These are phyloP conservation scores for Auriscalpium vulgare DNA, from an alignment of 768 basidiomycete genomes.

Conservation along the genomic window DNA sequence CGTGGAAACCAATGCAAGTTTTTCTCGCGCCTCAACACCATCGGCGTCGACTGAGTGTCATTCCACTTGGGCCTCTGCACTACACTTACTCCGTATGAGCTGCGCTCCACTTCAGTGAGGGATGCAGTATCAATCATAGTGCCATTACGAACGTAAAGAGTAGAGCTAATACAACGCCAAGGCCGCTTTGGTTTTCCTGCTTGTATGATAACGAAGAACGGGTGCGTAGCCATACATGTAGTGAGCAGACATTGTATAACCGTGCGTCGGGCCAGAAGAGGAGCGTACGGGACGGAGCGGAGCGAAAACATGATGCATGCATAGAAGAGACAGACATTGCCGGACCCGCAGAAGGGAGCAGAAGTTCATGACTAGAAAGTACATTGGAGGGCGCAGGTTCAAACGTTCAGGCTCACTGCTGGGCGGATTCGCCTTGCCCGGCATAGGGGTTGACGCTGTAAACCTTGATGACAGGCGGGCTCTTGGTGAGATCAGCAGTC, in stretches of 20 bases:
- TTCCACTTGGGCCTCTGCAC: background rate
- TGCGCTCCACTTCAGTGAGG: background rate
- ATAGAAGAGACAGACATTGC: background rate
- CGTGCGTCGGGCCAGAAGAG: background rate
- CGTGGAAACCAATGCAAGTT: no score
- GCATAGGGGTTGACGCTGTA: constrained; percentile 93
- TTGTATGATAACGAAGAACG: background rate
- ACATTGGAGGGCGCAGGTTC: background rate
- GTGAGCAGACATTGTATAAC: background rate
- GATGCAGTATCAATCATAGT: background rate
- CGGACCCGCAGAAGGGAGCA: no score
- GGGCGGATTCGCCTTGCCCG: constrained; percentile 17
- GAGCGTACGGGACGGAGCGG: background rate
- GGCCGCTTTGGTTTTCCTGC: background rate
- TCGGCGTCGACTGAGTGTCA: no score
- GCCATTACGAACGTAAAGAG: constrained; percentile 9
- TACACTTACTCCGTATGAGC: background rate
- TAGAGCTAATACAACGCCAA: constrained; percentile 4
- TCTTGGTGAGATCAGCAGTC: constrained; percentile 91
- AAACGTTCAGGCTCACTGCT: constrained; percentile 21
- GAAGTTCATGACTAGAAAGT: background rate
- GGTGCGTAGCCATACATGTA: background rate
- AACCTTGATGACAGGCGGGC: constrained; percentile 94
- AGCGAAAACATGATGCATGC: background rate
- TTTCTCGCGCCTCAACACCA: no score